Base-by-base conservation (phyloP, 306 rosid genomes). In the Begonia fuchsioides region DNA sequence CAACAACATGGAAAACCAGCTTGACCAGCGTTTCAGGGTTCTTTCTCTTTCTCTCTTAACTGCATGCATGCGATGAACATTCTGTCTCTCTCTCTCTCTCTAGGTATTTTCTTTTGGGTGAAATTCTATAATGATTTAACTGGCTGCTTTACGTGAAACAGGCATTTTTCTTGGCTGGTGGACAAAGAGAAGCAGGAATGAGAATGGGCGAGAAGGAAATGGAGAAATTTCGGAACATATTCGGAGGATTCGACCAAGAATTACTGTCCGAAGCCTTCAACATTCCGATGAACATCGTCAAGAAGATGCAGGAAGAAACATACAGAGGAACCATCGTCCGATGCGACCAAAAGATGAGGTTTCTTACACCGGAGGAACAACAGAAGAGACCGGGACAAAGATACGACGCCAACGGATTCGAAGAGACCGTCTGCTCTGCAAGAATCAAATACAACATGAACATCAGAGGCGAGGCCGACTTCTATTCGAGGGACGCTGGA, bases 1-100 rank as follows among this genome's bases (percentile, higher is more conserved):
- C 51, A 62, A 62, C 55, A 54, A 54, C 56, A 43, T 47, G 9
- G 61, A 20, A 44, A 62, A 62, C 68, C 68, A 62, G 32, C 61
- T 62, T n/a, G 68, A 62, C 51, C 55, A 20, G 16, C 53, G 38
- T 9, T 40, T 48, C 12, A 62, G 61, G 61, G 68, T 62, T 26
- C 8, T 26, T 2, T 26, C 35, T 43, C 46, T 54, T 3, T 16
- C 14, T 15, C 10, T 17, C 32, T 26, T 26, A 26, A 0, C 1
- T 26, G 8, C 35, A 26, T 26, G 35, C 35, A 26, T 26, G 35
- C 0, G 8, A 26, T 2, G 8, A 26, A 26, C 35, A 26, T 26
- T 26, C 35, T 5, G 8, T 26, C 35, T 26, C 32, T 2, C 32
- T 20, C 35, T 5, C 35, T 26, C 35, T 26, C 32, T 2, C 32